A percentile compares a stretch with the other conserved stretches of the same genome.
These are phyloP conservation scores for Claviceps arundinis DNA, from an alignment of 2,329 filamentous ascomycete genomes.

Conservation along the genomic window DNA sequence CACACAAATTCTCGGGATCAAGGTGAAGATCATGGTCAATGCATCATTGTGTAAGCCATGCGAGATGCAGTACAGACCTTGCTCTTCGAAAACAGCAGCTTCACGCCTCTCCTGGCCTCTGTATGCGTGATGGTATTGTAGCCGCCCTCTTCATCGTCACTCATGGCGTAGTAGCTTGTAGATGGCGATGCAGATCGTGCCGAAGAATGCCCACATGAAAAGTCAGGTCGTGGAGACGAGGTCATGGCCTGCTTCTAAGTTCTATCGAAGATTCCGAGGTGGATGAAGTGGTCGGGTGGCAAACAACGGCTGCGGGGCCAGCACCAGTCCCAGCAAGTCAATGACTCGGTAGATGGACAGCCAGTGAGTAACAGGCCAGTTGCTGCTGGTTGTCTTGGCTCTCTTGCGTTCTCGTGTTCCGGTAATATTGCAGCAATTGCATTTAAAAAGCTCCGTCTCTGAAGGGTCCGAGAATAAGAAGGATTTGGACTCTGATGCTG, in stretches of 20 bases:
- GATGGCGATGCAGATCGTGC: constrained; percentile 9
- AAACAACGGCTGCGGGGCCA: not conserved
- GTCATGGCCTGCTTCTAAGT: constrained; percentile 2
- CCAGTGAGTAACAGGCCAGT: too few species aligned
- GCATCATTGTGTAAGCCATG: not conserved
- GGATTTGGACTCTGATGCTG: not conserved
- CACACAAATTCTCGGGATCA: not conserved
- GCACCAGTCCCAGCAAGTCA: not conserved
- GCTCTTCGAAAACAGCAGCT: constrained; percentile 90
- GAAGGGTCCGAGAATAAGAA: too few species aligned
- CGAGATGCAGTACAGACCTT: constrained; percentile 44
- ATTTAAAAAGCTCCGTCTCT: too few species aligned
- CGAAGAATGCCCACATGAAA: not conserved
- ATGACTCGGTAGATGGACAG: too few species aligned
- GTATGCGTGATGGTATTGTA: constrained; percentile 88
- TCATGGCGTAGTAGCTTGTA: constrained; percentile 48
- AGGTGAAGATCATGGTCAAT: not conserved
- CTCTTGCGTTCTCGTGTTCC: too few species aligned
- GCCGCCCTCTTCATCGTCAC: constrained; percentile 88
- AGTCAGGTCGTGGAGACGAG: not conserved
- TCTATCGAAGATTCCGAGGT: not conserved
- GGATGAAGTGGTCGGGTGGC: not conserved
- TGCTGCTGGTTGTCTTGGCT: too few species aligned
- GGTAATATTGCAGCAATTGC: too few species aligned
- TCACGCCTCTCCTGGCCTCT: constrained; percentile 68